phyloP scores from a whole-genome alignment of 2,329 filamentous ascomycete genomes.

The Calonectria pauciramosa region DNA sequence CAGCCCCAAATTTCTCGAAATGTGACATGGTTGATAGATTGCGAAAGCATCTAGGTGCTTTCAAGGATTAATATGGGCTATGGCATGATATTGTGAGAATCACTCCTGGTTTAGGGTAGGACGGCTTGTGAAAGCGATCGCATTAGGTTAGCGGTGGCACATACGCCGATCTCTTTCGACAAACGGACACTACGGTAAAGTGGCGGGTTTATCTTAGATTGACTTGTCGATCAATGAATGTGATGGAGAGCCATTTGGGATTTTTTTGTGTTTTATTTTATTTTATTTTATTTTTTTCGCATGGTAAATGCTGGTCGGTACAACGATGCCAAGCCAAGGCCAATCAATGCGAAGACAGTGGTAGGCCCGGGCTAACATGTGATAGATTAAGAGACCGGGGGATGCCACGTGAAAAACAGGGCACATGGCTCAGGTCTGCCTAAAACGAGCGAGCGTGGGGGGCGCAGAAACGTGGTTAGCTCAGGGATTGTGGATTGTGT shows the following conservation, averaged over 20 bases:
- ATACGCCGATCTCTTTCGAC: neutral
- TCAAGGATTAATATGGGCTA: neutral
- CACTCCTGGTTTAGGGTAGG: neutral
- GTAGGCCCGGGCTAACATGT: neutral
- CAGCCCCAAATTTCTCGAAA: neutral
- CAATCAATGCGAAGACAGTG: neutral
- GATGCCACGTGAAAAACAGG: conserved; percentile 6
- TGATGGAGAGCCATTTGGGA: neutral
- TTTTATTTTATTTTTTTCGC: too few relatives aligned
- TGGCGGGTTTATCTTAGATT: neutral
- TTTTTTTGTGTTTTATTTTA: too few relatives aligned
- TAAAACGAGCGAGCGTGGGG: neutral
- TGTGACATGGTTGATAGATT: neutral
- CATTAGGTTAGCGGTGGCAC: neutral
- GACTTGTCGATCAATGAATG: neutral
- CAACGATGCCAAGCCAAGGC: neutral
- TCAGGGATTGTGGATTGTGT: neutral
- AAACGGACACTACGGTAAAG: neutral
- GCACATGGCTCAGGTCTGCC: neutral
- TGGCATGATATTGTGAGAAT: neutral
- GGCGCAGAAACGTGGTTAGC: conserved; percentile 6
- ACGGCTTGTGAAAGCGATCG: neutral
- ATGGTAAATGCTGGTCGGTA: neutral
- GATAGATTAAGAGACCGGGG: conserved; percentile 4
- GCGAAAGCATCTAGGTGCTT: neutral